Conservation (phyloP, 2,329 filamentous ascomycete species). For the Fusarium secorum region DNA sequence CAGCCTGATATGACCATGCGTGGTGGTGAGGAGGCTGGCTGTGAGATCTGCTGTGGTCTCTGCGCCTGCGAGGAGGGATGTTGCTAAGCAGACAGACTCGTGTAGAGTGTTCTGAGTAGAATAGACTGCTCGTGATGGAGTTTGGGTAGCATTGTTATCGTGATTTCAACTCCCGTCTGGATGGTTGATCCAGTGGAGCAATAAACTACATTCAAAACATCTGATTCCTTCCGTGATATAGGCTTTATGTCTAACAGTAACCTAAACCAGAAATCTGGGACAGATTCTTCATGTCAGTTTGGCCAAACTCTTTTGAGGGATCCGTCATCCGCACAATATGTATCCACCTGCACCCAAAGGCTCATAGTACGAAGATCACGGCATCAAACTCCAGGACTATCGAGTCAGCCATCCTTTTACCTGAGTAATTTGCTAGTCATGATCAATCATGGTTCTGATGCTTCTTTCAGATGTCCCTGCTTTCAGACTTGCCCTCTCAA, state of each 20-base stretch:
- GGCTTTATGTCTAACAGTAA: not conserved
- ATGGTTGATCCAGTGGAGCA: not conserved
- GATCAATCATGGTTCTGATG: not conserved
- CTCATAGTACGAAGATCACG: not conserved
- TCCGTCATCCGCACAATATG: not conserved
- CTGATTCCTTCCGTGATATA: not conserved
- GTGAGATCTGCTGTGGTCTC: slow-evolving; percentile 56
- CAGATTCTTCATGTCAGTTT: not conserved
- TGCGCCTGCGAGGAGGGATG: slow-evolving; percentile 55
- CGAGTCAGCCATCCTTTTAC: not conserved
- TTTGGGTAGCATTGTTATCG: slow-evolving; percentile 23
- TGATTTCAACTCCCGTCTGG: slow-evolving; percentile 10
- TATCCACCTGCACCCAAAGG: not conserved
- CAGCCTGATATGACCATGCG: slow-evolving; percentile 54
- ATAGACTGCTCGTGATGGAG: slow-evolving; percentile 12
- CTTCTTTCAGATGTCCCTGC: not conserved
- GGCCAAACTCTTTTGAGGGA: not conserved
- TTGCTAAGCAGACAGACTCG: slow-evolving; percentile 43
- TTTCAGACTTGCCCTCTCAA: not conserved
- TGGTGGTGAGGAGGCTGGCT: slow-evolving; percentile 56
- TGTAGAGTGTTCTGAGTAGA: not conserved
- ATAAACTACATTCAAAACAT: not conserved
- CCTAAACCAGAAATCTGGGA: not conserved
- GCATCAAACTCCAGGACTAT: not conserved
- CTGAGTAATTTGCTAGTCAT: not conserved